These are phyloP conservation scores for Gleditsia sinensis DNA, from an alignment of 306 rosid species.

Conservation along the genomic window DNA sequence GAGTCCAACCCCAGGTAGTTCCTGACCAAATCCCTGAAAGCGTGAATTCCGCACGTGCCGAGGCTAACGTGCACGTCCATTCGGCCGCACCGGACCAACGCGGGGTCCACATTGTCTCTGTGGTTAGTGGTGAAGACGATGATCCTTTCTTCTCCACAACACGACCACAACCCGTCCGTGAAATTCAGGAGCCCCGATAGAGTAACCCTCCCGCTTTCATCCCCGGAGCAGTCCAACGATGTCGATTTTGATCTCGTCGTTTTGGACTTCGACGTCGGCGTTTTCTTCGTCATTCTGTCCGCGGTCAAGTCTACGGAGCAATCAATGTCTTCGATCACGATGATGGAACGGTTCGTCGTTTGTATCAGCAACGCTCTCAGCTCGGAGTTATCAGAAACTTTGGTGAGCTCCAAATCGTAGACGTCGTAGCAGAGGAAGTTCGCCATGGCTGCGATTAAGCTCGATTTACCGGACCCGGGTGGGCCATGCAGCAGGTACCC, in stretches of 20 bases:
- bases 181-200: constrained; percentile 84
- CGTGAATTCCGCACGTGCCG: constrained; percentile 75
- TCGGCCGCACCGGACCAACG: constrained; percentile 76
- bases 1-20: constrained; percentile 66
- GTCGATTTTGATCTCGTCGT: constrained; percentile 27
- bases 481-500: constrained; percentile 85
- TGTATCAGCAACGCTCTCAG: constrained; percentile 74
- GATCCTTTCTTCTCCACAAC: constrained; percentile 85
- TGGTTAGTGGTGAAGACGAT: constrained; percentile 81
- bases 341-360: constrained; percentile 82
- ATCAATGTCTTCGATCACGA: constrained; percentile 85
- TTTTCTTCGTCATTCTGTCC: constrained; percentile 50
- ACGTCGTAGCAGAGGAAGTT: constrained; percentile 87
- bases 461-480: constrained; percentile 90
- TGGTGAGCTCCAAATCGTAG: constrained; percentile 79
- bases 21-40: constrained; percentile 56
- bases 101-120: constrained; percentile 76
- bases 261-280: constrained; percentile 29
- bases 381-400: constrained; percentile 82
- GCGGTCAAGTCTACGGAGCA: constrained; percentile 82
- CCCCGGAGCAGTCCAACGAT: constrained; percentile 22
- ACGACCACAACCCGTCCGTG: constrained; percentile 85
- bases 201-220: constrained; percentile 65
- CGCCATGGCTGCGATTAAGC: constrained; percentile 88
- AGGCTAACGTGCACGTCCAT: constrained; percentile 91